Evolutionary conservation across 2,329 filamentous ascomycete genomes (phyloP).

Genomic region (Rasamsonia emersonii): DNA sequence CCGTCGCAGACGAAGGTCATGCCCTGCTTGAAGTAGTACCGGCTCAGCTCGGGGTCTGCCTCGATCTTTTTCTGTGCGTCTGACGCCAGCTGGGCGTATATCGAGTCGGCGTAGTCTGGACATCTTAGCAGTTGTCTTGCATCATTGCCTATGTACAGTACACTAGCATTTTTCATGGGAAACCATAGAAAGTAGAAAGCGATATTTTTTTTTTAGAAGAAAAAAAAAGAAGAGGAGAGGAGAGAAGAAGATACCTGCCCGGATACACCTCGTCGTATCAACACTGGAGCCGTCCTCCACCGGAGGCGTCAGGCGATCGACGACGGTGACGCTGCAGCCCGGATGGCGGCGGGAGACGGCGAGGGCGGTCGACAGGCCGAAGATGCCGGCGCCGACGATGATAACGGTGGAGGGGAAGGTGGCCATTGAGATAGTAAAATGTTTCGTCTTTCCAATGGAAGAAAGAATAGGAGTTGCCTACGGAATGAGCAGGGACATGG

Average conservation of each 20-base stretch:
- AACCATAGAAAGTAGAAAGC: too few relatives aligned
- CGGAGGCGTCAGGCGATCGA: slow-evolving; percentile 12
- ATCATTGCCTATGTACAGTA: background rate
- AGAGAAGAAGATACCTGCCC: slow-evolving; percentile 12
- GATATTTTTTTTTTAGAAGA: too few relatives aligned
- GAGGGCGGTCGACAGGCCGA: background rate
- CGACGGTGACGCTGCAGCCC: slow-evolving; percentile 8
- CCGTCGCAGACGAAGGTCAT: slow-evolving; percentile 17
- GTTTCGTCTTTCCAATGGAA: too few relatives aligned
- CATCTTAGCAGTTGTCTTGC: background rate
- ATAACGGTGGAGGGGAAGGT: too few relatives aligned
- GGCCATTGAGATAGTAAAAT: too few relatives aligned
- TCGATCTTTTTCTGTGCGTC: slow-evolving; percentile 14
- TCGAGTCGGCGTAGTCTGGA: slow-evolving; percentile 16
- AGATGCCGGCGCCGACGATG: background rate
- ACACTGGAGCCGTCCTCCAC: slow-evolving; percentile 21
- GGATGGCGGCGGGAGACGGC: slow-evolving; percentile 8
- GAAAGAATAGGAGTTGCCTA: too few relatives aligned
- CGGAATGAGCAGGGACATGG: too few relatives aligned
- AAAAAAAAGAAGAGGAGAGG: background rate
- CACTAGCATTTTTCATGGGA: too few relatives aligned
- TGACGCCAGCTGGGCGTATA: slow-evolving; percentile 15
- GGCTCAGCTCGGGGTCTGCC: slow-evolving; percentile 12
- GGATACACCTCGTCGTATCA: slow-evolving; percentile 22
- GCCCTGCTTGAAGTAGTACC: slow-evolving; percentile 15